Conservation (phyloP, 768 basidiomycete genomes). For the Trametes villosa region DNA sequence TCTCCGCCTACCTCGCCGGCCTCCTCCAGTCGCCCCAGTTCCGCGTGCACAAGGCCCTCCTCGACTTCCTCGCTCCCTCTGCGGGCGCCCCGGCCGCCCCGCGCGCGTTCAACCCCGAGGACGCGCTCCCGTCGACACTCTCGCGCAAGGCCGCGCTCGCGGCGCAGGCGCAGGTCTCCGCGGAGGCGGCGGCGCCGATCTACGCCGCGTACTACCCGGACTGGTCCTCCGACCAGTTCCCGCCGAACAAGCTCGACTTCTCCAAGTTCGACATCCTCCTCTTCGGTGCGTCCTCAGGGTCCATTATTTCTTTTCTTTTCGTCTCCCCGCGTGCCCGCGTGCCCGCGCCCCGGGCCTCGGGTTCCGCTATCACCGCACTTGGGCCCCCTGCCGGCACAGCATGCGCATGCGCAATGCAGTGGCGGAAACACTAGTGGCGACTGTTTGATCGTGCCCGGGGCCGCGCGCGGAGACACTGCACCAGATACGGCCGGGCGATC, state of each 20-base stretch:
- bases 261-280: conserved; percentile 69
- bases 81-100: conserved; percentile 23
- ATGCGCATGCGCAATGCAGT: conserved; percentile 4
- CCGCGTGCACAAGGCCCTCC: conserved; percentile 38
- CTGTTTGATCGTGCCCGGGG: neutral
- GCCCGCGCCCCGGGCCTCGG: neutral
- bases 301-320: no score
- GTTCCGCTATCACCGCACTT: conserved; percentile 15
- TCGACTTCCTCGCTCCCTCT: conserved; percentile 45
- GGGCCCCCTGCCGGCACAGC: conserved; percentile 3
- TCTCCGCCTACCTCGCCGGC: conserved; percentile 46
- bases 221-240: conserved; percentile 50
- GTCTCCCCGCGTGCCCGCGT: no score
- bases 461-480: neutral
- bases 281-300: conserved; percentile 50
- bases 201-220: conserved; percentile 55
- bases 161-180: conserved; percentile 27
- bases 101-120: conserved; percentile 45
- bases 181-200: conserved; percentile 38
- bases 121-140: conserved; percentile 51
- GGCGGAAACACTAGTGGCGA: neutral
- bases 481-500: conserved; percentile 10
- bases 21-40: conserved; percentile 44
- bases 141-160: conserved; percentile 42
- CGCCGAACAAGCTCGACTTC: conserved; percentile 65